Base-by-base conservation (phyloP, 805 yeast genomes). In the Kuraishia piskuri region DNA sequence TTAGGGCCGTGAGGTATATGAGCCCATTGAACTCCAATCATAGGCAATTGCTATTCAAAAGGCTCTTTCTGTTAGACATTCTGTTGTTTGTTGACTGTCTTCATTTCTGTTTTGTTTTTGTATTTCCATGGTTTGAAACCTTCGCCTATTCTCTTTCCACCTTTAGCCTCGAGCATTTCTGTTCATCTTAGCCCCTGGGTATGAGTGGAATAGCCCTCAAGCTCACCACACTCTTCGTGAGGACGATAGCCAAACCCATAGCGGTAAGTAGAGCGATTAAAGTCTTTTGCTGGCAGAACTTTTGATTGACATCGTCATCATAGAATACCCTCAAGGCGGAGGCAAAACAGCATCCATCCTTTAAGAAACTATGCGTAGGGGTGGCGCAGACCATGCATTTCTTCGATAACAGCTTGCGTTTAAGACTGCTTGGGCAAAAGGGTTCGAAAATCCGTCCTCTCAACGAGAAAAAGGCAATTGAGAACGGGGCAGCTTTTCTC, bases 151-250 rank as follows among this genome's bases (percentile, higher is more conserved):
- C n/a, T n/a, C 40, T 31, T 12, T 31, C 17, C 40, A 4, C 14
- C 40, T 12, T 7, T 12, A 5, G 9, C 40, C 9, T 31, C 40
- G 9, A 25, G 10, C 31, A 7, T 25, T n/a, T 31, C 40, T 12
- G 8, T 31, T 31, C 3, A 31, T 14, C 40, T 31, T 14, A 31
- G 40, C 17, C 17, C n/a, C 17, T 7, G 40, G 40, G 47, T 23
- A 86, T 88, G 94, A 87, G 92, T 70, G 81, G 86, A 23, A 77
- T 88, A 40, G 90, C 91, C 9, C 74, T 88, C 50, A 88, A 88
- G 64, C 69, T 88, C 59, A 80, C 89, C 10, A 78, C 91, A 22
- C 75, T 88, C 52, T 74, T 87, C 52, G 79, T 88, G 6, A 69
- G 91, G 57, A 88, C 92, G 40, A 72, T 88, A 47, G 85, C 95